Evolutionary conservation across 352 stramenopile genomes (phyloP).

Genomic region (Vaucheria bursata): DNA sequence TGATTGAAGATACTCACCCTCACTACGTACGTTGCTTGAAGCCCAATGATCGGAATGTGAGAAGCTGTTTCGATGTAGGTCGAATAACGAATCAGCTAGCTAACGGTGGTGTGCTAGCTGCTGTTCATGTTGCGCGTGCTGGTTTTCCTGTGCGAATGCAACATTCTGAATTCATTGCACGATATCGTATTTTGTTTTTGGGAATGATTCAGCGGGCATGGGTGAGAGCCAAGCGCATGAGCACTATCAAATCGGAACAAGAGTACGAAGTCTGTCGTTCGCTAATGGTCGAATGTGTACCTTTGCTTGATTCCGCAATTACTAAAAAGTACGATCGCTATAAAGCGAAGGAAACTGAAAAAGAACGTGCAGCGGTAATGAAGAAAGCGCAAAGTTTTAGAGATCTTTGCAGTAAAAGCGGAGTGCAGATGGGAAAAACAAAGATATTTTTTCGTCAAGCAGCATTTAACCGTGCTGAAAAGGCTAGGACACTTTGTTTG

Average conservation of each 20-base stretch:
- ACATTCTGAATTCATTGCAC: constrained; percentile 65
- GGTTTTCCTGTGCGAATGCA: constrained; percentile 74
- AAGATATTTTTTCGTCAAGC: constrained; percentile 42
- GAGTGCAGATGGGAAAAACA: constrained; percentile 37
- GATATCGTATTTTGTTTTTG: constrained; percentile 63
- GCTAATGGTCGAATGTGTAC: constrained; percentile 22
- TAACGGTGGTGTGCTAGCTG: constrained; percentile 71
- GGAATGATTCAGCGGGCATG: constrained; percentile 15
- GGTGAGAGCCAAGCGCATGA: background rate
- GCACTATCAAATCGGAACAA: constrained; percentile 17
- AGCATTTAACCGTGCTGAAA: constrained; percentile 43
- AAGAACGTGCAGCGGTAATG: background rate
- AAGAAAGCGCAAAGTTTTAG: constrained; percentile 2
- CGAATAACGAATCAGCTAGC: constrained; percentile 81
- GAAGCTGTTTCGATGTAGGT: constrained; percentile 57
- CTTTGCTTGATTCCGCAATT: background rate
- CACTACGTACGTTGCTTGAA: constrained; percentile 80
- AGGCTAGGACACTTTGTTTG: constrained; percentile 16
- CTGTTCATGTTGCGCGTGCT: constrained; percentile 71
- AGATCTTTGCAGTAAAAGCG: constrained; percentile 17
- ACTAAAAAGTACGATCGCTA: too few species aligned
- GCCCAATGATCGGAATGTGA: constrained; percentile 67
- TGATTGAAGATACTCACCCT: constrained; percentile 42
- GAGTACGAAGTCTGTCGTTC: constrained; percentile 28
- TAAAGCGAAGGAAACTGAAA: background rate